Conservation (phyloP, 805 yeast genomes). For the Novakomyces olei region DNA sequence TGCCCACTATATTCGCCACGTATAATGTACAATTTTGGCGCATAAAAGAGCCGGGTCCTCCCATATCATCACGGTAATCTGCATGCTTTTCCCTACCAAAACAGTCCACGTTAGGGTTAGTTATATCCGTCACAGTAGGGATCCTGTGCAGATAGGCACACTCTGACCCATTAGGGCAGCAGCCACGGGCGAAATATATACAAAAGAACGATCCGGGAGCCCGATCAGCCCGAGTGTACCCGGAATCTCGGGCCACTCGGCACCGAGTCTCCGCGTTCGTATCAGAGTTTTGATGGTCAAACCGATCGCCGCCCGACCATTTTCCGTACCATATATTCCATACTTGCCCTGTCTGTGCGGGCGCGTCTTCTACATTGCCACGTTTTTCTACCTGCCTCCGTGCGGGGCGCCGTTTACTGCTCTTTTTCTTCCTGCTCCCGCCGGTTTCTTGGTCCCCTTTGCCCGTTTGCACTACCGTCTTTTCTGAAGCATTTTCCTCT, state of each 20-base stretch:
- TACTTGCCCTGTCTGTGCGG: conserved; percentile 58
- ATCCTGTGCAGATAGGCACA: conserved; percentile 63
- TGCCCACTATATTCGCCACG: conserved; percentile 35
- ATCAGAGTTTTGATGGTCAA: conserved; percentile 17
- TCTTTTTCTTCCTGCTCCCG: too few relatives aligned
- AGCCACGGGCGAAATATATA: conserved; percentile 69
- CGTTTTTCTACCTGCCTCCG: conserved; percentile 52
- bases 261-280: conserved; percentile 38
- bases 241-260: conserved; percentile 40
- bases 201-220: conserved; percentile 35
- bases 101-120: conserved; percentile 53
- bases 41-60: conserved; percentile 70
- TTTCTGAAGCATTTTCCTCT: too few relatives aligned
- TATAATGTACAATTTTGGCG: conserved; percentile 51
- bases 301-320: conserved; percentile 61
- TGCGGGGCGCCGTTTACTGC: conserved; percentile 29
- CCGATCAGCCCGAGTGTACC: conserved; percentile 48
- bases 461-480: too few relatives aligned
- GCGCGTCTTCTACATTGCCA: conserved; percentile 33
- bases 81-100: conserved; percentile 78
- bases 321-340: conserved; percentile 76
- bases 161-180: conserved; percentile 36
- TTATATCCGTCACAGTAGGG: conserved; percentile 38
- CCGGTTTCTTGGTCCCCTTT: too few relatives aligned
- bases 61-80: conserved; percentile 76